Evolutionary conservation across 192 early-diverging fungal genomes (phyloP).

Genomic region (Backusella westeae): DNA sequence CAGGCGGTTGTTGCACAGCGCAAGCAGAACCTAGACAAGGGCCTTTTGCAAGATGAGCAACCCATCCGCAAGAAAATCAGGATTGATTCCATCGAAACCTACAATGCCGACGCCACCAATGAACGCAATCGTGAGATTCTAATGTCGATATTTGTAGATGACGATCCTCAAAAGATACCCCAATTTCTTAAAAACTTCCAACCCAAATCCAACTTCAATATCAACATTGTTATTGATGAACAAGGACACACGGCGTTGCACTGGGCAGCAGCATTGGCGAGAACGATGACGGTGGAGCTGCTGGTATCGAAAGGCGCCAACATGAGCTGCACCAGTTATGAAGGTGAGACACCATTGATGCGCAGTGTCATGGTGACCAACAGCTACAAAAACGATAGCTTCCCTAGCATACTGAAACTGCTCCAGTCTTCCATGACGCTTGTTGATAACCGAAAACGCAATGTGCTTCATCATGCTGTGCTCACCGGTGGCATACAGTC

Average conservation of each 20-base stretch:
- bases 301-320: conserved; percentile 76
- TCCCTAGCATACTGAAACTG: conserved; percentile 66
- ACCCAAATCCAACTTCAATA: conserved; percentile 57
- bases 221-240: conserved; percentile 88
- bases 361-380: conserved; percentile 87
- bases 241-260: conserved; percentile 93
- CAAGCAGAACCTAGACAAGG: conserved; percentile 2
- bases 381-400: conserved; percentile 74
- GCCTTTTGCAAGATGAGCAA: background rate
- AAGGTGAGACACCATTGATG: conserved; percentile 86
- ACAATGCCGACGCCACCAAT: conserved; percentile 22
- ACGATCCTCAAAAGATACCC: conserved; percentile 64
- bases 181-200: conserved; percentile 36
- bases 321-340: conserved; percentile 62
- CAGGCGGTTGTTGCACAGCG: conserved; percentile 13
- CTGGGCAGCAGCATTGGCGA: conserved; percentile 91
- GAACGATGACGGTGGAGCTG: conserved; percentile 72
- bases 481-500: conserved; percentile 64
- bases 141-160: conserved; percentile 83
- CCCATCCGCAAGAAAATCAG: conserved; percentile 13
- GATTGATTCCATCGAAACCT: background rate
- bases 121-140: conserved; percentile 73
- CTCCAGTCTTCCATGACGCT: conserved; percentile 69
- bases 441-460: conserved; percentile 71
- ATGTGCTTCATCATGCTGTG: conserved; percentile 88